Evolutionary conservation across 1,284 basidiomycete genomes (phyloP).

Genomic region (Apiotrichum gamsii): DNA sequence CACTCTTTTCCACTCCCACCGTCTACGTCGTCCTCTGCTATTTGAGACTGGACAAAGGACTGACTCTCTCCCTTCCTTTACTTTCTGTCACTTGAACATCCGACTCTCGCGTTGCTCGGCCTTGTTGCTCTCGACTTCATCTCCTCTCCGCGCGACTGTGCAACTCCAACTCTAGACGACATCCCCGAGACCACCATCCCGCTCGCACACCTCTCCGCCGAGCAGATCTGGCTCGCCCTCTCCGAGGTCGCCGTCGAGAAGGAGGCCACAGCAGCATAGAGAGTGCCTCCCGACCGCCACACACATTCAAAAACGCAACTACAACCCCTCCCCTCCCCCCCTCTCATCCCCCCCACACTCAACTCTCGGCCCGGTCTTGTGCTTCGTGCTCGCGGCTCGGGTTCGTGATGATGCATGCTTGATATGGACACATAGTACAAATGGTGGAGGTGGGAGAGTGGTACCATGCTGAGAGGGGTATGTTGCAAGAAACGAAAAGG

Average conservation of each 20-base stretch:
- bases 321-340: neutral
- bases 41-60: too few species aligned
- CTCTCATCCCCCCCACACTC: neutral
- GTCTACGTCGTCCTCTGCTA: neutral
- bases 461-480: neutral
- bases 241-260: neutral
- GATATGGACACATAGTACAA: constrained; percentile 8
- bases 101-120: neutral
- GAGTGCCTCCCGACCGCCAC: too few species aligned
- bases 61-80: too few species aligned
- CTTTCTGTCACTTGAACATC: too few species aligned
- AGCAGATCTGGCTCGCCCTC: constrained; percentile 8
- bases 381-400: too few species aligned
- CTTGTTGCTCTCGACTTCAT: too few species aligned
- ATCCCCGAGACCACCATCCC: constrained; percentile 14
- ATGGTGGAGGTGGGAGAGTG: neutral
- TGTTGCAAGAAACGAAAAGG: neutral
- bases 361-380: neutral
- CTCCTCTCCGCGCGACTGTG: too few species aligned
- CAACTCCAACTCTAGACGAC: neutral
- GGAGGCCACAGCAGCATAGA: neutral
- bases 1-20: neutral
- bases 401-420: constrained; percentile 15
- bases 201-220: constrained; percentile 12
- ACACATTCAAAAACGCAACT: too few species aligned